A percentile compares a stretch with the other conserved stretches of the same genome.
phyloP scores from a whole-genome alignment of 202 grass and related monocot species.

The Zizania palustris region DNA sequence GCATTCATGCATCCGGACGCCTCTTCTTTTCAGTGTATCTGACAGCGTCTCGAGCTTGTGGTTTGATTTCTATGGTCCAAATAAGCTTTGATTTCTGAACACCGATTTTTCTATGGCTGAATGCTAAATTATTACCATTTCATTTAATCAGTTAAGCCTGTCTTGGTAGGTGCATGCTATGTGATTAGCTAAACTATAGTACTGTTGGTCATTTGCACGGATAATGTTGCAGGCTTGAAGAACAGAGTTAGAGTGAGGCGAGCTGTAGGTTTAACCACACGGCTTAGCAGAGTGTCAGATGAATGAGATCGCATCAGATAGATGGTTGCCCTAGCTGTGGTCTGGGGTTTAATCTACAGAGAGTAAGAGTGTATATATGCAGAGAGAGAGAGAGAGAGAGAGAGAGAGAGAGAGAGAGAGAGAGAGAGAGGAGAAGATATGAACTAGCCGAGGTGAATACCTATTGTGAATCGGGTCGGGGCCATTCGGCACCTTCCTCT shows the following conservation, averaged over 20 bases:
- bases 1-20: conserved; percentile 7
- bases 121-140: too few relatives aligned
- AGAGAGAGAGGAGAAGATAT: too few relatives aligned
- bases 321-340: neutral
- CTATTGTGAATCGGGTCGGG: conserved; percentile 96
- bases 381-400: neutral
- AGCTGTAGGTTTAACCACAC: neutral
- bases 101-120: neutral
- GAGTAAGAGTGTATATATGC: neutral
- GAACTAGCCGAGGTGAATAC: conserved; percentile 37
- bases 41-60: neutral
- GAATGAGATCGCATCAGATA: too few relatives aligned
- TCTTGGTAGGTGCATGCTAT: too few relatives aligned
- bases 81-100: neutral
- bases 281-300: neutral
- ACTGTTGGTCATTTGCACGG: neutral
- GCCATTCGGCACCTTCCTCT: conserved; percentile 91
- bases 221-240: neutral
- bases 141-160: too few relatives aligned
- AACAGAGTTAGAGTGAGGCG: neutral
- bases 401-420: neutral
- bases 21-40: conserved; percentile 35
- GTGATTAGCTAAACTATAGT: neutral
- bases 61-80: neutral
- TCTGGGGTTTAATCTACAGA: neutral